These are phyloP conservation scores for Colletotrichum phormii DNA, from an alignment of 2,329 filamentous ascomycete species.

Conservation along the genomic window DNA sequence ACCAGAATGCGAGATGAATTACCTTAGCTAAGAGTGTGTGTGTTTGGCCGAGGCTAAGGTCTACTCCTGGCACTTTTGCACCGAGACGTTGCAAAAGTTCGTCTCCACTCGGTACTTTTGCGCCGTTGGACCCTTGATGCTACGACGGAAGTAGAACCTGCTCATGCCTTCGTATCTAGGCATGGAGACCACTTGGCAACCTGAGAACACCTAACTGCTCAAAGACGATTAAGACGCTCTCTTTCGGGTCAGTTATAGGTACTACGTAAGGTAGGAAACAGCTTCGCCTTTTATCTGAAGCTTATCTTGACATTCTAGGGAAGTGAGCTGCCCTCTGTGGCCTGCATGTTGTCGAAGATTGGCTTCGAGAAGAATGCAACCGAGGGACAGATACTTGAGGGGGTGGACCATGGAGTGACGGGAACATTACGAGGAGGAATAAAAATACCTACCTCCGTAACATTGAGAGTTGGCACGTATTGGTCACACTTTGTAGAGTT, in stretches of 20 bases:
- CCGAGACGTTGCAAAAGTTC: conserved; percentile 22
- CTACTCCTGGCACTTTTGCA: conserved; percentile 22
- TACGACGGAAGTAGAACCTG: not conserved
- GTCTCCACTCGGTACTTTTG: conserved; percentile 18
- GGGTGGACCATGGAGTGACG: not conserved
- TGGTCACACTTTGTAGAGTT: not conserved
- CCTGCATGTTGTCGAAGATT: not conserved
- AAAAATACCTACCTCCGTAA: not conserved
- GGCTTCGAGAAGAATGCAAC: too few relatives aligned
- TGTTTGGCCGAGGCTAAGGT: conserved; percentile 6
- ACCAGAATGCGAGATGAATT: not conserved
- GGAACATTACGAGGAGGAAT: not conserved
- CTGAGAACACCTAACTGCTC: not conserved
- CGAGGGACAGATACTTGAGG: not conserved
- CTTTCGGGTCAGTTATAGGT: not conserved
- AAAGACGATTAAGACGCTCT: not conserved
- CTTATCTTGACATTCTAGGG: accelerated
- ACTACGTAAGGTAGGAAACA: not conserved
- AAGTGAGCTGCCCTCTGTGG: not conserved
- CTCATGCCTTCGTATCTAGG: not conserved
- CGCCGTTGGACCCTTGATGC: conserved; percentile 2
- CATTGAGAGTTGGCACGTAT: not conserved
- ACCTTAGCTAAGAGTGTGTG: not conserved
- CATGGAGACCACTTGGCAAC: not conserved
- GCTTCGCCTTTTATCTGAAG: too few relatives aligned